A percentile compares a stretch with the other conserved stretches of the same genome.
phyloP scores from a whole-genome alignment of 352 stramenopile genomes.

The Phytophthora quininea region DNA sequence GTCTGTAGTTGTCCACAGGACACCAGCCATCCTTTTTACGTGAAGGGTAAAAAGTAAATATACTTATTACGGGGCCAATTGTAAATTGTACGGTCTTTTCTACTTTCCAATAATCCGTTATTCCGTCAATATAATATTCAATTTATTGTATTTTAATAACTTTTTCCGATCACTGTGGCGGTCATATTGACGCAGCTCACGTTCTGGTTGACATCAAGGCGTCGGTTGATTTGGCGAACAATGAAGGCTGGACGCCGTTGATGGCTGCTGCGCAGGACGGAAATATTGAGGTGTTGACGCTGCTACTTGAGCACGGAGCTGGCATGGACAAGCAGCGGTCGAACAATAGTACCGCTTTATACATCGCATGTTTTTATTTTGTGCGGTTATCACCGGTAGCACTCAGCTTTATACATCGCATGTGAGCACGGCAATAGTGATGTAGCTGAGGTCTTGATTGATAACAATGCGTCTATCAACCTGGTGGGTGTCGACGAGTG shows the following conservation, averaged over 20 bases:
- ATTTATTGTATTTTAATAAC: too few species aligned
- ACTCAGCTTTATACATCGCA: constrained; percentile 2
- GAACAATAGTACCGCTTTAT: neutral
- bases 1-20: too few species aligned
- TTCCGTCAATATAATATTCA: too few species aligned
- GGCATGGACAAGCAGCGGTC: neutral
- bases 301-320: neutral
- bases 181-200: neutral
- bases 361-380: neutral
- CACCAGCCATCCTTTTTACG: too few species aligned
- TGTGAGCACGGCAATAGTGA: constrained; percentile 1
- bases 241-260: neutral
- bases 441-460: neutral
- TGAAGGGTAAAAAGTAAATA: too few species aligned
- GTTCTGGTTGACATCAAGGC: neutral
- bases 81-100: too few species aligned
- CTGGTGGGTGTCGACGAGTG: neutral
- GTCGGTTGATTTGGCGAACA: neutral
- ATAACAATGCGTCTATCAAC: neutral
- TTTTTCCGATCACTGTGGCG: too few species aligned
- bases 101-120: too few species aligned
- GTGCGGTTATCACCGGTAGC: neutral
- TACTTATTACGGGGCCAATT: too few species aligned
- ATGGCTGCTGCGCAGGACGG: neutral
- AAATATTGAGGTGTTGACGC: neutral